Evolutionary conservation across 805 yeast species (phyloP), one percentile per base, ranked within the genome.

Genomic region (Saccharomycopsis sp.): DNA sequence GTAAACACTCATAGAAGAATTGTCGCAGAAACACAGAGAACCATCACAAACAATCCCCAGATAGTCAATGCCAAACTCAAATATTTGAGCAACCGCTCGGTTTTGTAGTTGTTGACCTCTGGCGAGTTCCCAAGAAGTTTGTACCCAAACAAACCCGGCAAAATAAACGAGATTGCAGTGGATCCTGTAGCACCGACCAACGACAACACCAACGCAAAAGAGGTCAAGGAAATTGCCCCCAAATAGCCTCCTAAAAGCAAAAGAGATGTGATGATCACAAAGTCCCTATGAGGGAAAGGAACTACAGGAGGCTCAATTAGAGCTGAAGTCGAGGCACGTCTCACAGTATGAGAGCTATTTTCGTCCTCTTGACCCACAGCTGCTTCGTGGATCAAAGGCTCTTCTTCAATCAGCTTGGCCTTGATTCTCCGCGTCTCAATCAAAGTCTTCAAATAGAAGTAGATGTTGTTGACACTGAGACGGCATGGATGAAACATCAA

Each of bases 171-270:
- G 54, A 87, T 87, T 24, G 89, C 75, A 0, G 91, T 88, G 2
- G 91, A 87, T 0, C 95, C 95, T 0, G 94, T 87, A 3, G 91
- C 86, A 2, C 95, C 95, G 8, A 87, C 91, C 55, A 87, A 72
- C 1, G 92, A 82, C 52, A 87, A 70, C 2, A 87, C 87, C 40
- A 80, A 76, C 55, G 86, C 91, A 66, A 87, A 81, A 0, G 89
- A 84, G 1, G 76, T 72, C 8, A 87, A 79, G 8, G 81, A 69
- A 0, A 83, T 68, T 0, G 95, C 89, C 15, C 82, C 69, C 0
- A 76, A 59, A 65, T 85, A 87, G 0, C 86, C 77, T 1, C 68
- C 61, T 0, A 75, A 1, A 2, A 83, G 70, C 44, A 87, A 72
- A 0, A 71, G 34, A 0, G 79, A 58, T 0, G 91, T 82, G 53